These are phyloP conservation scores for Podaxis sp. DNA, from an alignment of 768 basidiomycete genomes.

Conservation along the genomic window DNA sequence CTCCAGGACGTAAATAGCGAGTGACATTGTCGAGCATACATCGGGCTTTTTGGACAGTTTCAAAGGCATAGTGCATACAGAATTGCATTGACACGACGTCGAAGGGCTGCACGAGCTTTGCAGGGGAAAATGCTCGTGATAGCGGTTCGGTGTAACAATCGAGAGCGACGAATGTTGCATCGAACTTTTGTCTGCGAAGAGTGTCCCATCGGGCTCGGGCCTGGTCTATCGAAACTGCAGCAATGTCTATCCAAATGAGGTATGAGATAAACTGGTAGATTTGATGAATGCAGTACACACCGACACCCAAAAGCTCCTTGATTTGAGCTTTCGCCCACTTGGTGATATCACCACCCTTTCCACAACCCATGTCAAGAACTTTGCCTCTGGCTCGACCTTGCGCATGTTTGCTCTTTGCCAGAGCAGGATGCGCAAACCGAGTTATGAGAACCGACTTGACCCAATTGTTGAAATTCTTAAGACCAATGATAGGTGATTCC, in stretches of 20 bases:
- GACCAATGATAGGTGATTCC: conserved; percentile 91
- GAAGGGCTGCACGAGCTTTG: conserved; percentile 62
- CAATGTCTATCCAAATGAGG: conserved; percentile 61
- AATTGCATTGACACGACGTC: conserved; percentile 99
- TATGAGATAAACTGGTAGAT: neutral
- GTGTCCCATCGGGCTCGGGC: conserved; percentile 69
- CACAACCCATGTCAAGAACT: conserved; percentile 95
- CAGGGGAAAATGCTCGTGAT: conserved; percentile 60
- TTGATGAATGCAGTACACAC: conserved; percentile 33
- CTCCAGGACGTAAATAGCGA: conserved; percentile 73
- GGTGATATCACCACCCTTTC: conserved; percentile 96
- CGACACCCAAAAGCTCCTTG: conserved; percentile 74
- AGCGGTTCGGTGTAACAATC: conserved; percentile 86
- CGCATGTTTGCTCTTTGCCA: conserved; percentile 35
- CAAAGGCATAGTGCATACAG: conserved; percentile 99
- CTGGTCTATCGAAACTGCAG: conserved; percentile 82
- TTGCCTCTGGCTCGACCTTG: conserved; percentile 49
- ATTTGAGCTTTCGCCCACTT: conserved; percentile 93
- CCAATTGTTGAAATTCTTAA: conserved; percentile 99
- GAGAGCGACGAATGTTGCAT: conserved; percentile 77
- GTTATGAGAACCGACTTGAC: conserved; percentile 96
- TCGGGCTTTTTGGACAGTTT: conserved; percentile 78
- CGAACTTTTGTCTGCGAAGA: conserved; percentile 52
- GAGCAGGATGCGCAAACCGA: conserved; percentile 75
- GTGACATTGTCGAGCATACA: conserved; percentile 93